Conservation (phyloP, 2,329 filamentous ascomycete species). For the Acarospora socialis region DNA sequence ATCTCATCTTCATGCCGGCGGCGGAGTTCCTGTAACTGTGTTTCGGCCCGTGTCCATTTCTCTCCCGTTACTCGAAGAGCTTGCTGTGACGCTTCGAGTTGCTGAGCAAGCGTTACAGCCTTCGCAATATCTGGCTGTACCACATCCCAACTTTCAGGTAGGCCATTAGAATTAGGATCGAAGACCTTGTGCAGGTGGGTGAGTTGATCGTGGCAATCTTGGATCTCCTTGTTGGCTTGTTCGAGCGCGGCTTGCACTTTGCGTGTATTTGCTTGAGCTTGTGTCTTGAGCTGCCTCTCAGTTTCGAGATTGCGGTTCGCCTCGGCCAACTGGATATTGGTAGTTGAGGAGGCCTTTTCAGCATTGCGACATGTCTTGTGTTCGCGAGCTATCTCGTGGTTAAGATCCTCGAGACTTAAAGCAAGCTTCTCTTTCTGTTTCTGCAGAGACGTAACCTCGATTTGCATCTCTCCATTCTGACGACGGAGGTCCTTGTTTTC, state of each 20-base stretch:
- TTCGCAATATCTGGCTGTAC: slow-evolving; percentile 52
- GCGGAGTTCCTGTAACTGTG: slow-evolving; percentile 65
- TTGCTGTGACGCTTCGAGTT: slow-evolving; percentile 78
- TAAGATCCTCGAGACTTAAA: slow-evolving; percentile 77
- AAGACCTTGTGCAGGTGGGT: slow-evolving; percentile 74
- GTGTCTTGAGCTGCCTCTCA: slow-evolving; percentile 68
- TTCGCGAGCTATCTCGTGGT: slow-evolving; percentile 79
- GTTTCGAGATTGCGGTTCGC: slow-evolving; percentile 80
- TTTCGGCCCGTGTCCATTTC: slow-evolving; percentile 66
- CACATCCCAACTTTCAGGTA: slow-evolving; percentile 54
- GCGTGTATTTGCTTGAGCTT: slow-evolving; percentile 73
- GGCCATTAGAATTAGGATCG: slow-evolving; percentile 56
- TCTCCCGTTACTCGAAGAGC: slow-evolving; percentile 73
- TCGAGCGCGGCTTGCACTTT: slow-evolving; percentile 69
- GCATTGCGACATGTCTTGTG: slow-evolving; percentile 81
- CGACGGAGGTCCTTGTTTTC: slow-evolving; percentile 66
- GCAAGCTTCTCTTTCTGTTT: slow-evolving; percentile 91
- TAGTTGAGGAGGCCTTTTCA: slow-evolving; percentile 71
- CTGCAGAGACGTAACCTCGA: slow-evolving; percentile 69
- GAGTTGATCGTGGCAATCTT: slow-evolving; percentile 65
- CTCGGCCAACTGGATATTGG: slow-evolving; percentile 73
- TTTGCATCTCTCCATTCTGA: slow-evolving; percentile 72
- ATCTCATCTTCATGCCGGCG: slow-evolving; percentile 58
- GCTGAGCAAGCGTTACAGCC: slow-evolving; percentile 63
- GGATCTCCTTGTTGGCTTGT: slow-evolving; percentile 63